Evolutionary conservation across 2,329 filamentous ascomycete species (phyloP).

Genomic region (Colletotrichum melonis): DNA sequence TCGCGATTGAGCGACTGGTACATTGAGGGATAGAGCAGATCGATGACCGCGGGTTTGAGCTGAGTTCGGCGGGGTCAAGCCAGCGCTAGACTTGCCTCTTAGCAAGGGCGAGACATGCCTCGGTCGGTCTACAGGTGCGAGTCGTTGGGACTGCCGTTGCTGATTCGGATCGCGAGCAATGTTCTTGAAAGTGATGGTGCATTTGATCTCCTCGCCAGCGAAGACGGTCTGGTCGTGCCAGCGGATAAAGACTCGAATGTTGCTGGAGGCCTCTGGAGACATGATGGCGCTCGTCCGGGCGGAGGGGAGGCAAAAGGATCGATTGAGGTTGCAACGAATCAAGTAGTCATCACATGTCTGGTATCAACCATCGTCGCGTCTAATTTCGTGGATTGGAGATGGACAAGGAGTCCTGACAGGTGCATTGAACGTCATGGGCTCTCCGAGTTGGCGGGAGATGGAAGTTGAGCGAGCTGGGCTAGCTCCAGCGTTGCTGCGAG

Average conservation of each 20-base stretch:
- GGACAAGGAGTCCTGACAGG: slow-evolving; percentile 32
- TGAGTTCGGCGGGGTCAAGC: slow-evolving; percentile 58
- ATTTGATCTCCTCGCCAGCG: slow-evolving; percentile 94
- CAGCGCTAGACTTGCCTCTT: slow-evolving; percentile 54
- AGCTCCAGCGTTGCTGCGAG: slow-evolving; percentile 32
- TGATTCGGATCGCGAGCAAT: slow-evolving; percentile 63
- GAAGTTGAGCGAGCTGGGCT: slow-evolving; percentile 34
- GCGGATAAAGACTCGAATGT: slow-evolving; percentile 94
- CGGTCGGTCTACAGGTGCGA: slow-evolving; percentile 35
- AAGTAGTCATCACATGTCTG: slow-evolving; percentile 31
- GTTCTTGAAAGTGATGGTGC: slow-evolving; percentile 97
- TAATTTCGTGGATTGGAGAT: slow-evolving; percentile 13
- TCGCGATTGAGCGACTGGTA: slow-evolving; percentile 57
- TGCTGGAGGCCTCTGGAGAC: slow-evolving; percentile 64
- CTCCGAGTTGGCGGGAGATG: slow-evolving; percentile 30
- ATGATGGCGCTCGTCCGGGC: slow-evolving; percentile 49
- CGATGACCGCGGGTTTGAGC: slow-evolving; percentile 68
- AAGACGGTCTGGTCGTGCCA: slow-evolving; percentile 97
- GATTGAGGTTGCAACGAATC: slow-evolving; percentile 19
- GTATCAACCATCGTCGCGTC: slow-evolving; percentile 33
- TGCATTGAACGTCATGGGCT: slow-evolving; percentile 35
- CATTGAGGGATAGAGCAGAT: slow-evolving; percentile 73
- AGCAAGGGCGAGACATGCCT: slow-evolving; percentile 54
- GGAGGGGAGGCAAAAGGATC: slow-evolving; percentile 10
- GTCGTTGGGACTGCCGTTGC: slow-evolving; percentile 40